phyloP scores from a whole-genome alignment of 768 basidiomycete genomes.

The Clitopilus hobsonii region DNA sequence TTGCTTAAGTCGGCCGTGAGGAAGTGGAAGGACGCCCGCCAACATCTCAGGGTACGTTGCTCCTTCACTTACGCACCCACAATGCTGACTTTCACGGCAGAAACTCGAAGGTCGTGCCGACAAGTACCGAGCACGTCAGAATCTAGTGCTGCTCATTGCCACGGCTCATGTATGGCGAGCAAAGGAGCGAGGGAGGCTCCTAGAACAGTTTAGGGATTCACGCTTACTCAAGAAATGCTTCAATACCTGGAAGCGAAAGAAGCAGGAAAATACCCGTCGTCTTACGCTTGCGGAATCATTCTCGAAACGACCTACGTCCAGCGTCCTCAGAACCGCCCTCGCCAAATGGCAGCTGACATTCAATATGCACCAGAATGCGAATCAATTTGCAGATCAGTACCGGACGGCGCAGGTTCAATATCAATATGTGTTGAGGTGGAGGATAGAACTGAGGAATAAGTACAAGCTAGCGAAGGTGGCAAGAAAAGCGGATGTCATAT shows the following conservation, averaged over 20 bases:
- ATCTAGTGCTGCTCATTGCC: conserved; percentile 54
- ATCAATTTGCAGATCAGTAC: conserved; percentile 44
- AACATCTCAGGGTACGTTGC: conserved; percentile 44
- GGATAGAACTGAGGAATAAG: conserved; percentile 44
- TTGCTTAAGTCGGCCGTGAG: conserved; percentile 42
- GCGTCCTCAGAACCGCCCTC: conserved; percentile 28
- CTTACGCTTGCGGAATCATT: conserved; percentile 55
- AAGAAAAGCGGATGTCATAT: conserved; percentile 45
- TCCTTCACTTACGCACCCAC: neutral
- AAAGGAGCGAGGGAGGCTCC: conserved; percentile 53
- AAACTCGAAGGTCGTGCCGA: conserved; percentile 48
- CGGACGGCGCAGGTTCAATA: conserved; percentile 35
- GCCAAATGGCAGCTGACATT: conserved; percentile 41
- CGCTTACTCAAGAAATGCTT: conserved; percentile 43
- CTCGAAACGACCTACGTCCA: conserved; percentile 37
- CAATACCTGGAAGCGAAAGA: conserved; percentile 44
- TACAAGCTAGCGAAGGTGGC: conserved; percentile 51
- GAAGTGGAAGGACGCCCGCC: conserved; percentile 52
- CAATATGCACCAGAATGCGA: conserved; percentile 40
- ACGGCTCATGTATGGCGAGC: conserved; percentile 65
- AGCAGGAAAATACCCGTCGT: conserved; percentile 32
- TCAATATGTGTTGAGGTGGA: conserved; percentile 48
- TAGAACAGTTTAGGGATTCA: conserved; percentile 46
- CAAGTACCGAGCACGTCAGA: conserved; percentile 53
- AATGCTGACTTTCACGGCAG: conserved; percentile 26